Percentiles rank a stretch among this genome's conserved stretches.
These are phyloP conservation scores for Aspergillus fumigatus DNA, from an alignment of 2,329 filamentous ascomycete genomes.

Conservation along the genomic window DNA sequence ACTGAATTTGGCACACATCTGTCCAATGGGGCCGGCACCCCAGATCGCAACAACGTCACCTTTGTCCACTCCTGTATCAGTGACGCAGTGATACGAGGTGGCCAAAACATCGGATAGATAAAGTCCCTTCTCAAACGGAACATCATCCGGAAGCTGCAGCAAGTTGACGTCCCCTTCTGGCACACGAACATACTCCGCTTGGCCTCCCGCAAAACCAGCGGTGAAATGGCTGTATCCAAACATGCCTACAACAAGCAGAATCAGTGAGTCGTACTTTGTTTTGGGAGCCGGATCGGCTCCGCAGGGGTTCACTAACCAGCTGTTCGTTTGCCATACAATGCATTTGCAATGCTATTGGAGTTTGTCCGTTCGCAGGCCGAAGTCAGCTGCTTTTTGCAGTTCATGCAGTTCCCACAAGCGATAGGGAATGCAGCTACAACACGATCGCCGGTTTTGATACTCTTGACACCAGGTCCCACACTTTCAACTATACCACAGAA, in stretches of 20 bases:
- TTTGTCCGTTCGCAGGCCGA: constrained; percentile 80
- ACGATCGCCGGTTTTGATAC: constrained; percentile 57
- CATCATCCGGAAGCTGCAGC: constrained; percentile 68
- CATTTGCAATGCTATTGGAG: constrained; percentile 63
- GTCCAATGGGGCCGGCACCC: constrained; percentile 82
- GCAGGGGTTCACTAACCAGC: constrained; percentile 48
- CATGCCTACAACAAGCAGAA: constrained; percentile 42
- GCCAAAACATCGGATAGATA: constrained; percentile 76
- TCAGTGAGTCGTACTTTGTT: neutral
- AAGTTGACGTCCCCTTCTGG: constrained; percentile 78
- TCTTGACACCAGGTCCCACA: constrained; percentile 52
- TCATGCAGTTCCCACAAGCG: constrained; percentile 63
- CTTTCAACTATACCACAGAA: constrained; percentile 51
- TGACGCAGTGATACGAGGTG: constrained; percentile 77
- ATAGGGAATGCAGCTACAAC: constrained; percentile 88
- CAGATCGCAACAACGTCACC: constrained; percentile 77
- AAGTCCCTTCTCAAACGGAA: constrained; percentile 79
- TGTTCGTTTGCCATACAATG: constrained; percentile 74
- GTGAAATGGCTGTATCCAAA: constrained; percentile 73
- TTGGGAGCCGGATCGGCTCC: neutral
- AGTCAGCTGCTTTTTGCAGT: constrained; percentile 71
- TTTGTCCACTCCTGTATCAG: constrained; percentile 75
- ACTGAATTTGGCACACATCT: constrained; percentile 66
- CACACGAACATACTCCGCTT: constrained; percentile 81
- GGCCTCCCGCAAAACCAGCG: constrained; percentile 80